Evolutionary conservation across 768 basidiomycete species (phyloP), one percentile per base, ranked within the genome.

Genomic region (Boletus sp.): DNA sequence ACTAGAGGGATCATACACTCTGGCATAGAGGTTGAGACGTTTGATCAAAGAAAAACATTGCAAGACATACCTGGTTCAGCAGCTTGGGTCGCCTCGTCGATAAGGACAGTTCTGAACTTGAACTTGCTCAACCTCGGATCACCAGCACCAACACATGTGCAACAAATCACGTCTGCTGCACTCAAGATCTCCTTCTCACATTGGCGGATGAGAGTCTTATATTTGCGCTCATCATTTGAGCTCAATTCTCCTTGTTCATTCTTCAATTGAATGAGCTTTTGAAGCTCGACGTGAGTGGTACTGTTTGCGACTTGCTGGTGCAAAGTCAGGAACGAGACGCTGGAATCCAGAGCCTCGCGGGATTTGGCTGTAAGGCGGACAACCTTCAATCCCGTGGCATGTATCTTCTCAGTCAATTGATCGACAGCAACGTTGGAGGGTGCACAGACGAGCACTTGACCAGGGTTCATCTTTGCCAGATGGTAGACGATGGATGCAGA

Each of bases 1-100:
- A 98, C 90, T 35, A 99, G 83, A 15, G 97, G 97, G 64, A 99
- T 99, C 95, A 99, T 98, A 75, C 96, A 98, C 76, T 99, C 97
- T 96, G 64, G 18, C 55, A 57, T 47, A 44, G 37, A 48, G 20
- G 42, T 64, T 63, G 50, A 57, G 59, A 58, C 10, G 52, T 30
- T 11, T n/a, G 37, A 37, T 47, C 24, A n/a, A 28, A 4, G 42
- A 48, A 11, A 17, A 52, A 28, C 0, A 7, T 52, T 5, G 55
- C 51, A 48, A 51, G 45, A 64, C 74, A 60, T 71, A 93, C 94
- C 94, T 55, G 95, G 95, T 71, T 98, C 95, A 52, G 95, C 95
- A 55, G 95, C 92, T 71, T 99, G 97, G 1, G 97, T 99, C 14
- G 97, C 97, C 69, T 98, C 97, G 67, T 99, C 97, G 63, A 98